Evolutionary conservation across 1,284 basidiomycete genomes (phyloP).

Genomic region (Marasmius fiardii): DNA sequence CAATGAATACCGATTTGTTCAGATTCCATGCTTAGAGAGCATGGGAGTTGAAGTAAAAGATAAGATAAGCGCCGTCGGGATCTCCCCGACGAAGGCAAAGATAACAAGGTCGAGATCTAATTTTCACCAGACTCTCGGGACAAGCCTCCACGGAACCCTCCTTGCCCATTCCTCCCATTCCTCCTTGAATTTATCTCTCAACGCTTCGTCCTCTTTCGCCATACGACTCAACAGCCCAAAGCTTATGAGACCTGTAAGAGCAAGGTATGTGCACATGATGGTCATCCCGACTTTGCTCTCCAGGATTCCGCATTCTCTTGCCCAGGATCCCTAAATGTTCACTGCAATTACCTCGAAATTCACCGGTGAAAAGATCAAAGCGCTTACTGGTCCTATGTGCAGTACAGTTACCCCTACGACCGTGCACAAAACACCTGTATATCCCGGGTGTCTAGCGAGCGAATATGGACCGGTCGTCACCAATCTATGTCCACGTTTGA

Average conservation of each 20-base stretch:
- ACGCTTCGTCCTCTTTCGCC: slow-evolving; percentile 34
- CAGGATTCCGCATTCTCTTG: slow-evolving; percentile 32
- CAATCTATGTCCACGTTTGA: slow-evolving; percentile 35
- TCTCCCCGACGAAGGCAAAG: too few species aligned
- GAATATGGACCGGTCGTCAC: slow-evolving; percentile 37
- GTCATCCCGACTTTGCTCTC: slow-evolving; percentile 24
- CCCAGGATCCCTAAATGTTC: slow-evolving; percentile 33
- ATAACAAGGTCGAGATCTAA: too few species aligned
- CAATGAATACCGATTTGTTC: too few species aligned
- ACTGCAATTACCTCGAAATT: neutral
- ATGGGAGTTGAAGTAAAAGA: too few species aligned
- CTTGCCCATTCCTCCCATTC: slow-evolving; percentile 36
- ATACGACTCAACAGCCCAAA: slow-evolving; percentile 33
- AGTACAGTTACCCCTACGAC: slow-evolving; percentile 28
- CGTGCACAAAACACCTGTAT: slow-evolving; percentile 29
- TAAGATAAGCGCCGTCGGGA: too few species aligned
- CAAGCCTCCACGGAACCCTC: slow-evolving; percentile 33
- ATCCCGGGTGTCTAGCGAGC: slow-evolving; percentile 29
- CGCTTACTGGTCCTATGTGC: slow-evolving; percentile 30
- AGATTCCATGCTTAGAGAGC: too few species aligned
- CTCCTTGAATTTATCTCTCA: slow-evolving; percentile 31
- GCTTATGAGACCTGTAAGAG: slow-evolving; percentile 26
- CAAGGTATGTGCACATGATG: slow-evolving; percentile 20
- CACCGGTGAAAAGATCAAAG: neutral
- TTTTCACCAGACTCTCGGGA: slow-evolving; percentile 32